Percentiles rank a stretch among this genome's conserved stretches.
Evolutionary conservation across 805 yeast species (phyloP).

Genomic region (Yarrowia deformans): DNA sequence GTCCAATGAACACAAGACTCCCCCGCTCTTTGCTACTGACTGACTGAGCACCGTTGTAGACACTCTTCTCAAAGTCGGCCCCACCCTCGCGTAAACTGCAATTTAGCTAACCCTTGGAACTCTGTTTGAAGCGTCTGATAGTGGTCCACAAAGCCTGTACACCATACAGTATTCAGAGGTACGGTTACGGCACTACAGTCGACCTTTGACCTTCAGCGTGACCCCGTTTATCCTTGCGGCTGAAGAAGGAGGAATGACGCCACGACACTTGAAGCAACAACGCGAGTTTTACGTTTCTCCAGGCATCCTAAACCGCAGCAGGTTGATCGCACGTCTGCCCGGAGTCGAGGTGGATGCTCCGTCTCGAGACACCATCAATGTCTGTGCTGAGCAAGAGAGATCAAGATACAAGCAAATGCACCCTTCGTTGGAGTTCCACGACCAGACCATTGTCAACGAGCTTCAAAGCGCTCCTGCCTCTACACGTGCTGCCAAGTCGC

Average conservation of each 20-base stretch:
- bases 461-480: not conserved
- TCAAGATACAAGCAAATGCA: not conserved
- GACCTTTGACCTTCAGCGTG: not conserved
- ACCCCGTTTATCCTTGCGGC: not conserved
- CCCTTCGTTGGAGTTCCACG: not conserved
- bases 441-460: not conserved
- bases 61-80: too few relatives aligned
- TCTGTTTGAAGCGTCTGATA: not conserved
- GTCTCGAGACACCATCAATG: not conserved
- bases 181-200: not conserved
- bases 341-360: not conserved
- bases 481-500: not conserved
- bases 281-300: slow-evolving; percentile 2
- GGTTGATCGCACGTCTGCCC: not conserved
- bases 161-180: too few relatives aligned
- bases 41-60: too few relatives aligned
- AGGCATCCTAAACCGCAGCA: not conserved
- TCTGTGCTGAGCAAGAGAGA: not conserved
- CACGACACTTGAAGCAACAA: not conserved
- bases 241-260: not conserved
- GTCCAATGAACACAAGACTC: too few relatives aligned
- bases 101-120: not conserved
- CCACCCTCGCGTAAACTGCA: too few relatives aligned
- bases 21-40: too few relatives aligned
- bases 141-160: too few relatives aligned